These are phyloP conservation scores for Gracilaria caudata DNA, from an alignment of 23 red algal species.

Conservation along the genomic window DNA sequence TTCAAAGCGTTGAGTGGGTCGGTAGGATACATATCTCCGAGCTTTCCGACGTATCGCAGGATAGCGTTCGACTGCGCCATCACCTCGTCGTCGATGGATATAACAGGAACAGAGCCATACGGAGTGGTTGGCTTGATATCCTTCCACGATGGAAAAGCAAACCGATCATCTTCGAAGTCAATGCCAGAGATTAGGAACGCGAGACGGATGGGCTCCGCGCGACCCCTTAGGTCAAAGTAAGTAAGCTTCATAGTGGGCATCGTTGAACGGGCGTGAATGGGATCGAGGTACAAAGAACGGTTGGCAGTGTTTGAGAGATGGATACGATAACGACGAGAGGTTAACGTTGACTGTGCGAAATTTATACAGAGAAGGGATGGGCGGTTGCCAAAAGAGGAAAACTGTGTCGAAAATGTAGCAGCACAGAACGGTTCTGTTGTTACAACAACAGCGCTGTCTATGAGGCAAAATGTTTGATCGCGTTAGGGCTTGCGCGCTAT, in stretches of 20 bases:
- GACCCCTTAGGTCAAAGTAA: conserved; percentile 31
- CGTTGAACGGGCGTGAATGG: no score
- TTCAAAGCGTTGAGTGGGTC: conserved; percentile 23
- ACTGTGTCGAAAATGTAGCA: no score
- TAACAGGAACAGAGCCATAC: conserved; percentile 29
- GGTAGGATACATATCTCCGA: conserved; percentile 49
- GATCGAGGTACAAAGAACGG: no score
- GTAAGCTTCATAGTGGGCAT: conserved; percentile 14
- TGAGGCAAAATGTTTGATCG: no score
- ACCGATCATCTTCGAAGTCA: conserved; percentile 45
- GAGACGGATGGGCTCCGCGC: conserved; percentile 56
- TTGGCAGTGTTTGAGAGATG: no score
- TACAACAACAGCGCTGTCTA: no score
- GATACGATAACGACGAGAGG: no score
- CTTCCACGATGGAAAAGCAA: conserved; percentile 18
- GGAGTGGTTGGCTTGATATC: conserved; percentile 43
- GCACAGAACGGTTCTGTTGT: no score
- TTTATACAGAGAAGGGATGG: no score
- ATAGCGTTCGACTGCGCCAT: conserved; percentile 50
- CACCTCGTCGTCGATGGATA: conserved; percentile 29
- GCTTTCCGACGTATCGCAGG: conserved; percentile 52
- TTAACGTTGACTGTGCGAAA: no score
- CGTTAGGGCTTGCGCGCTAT: no score
- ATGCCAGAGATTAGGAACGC: conserved; percentile 43
- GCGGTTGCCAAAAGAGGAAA: no score